Percentiles rank a stretch among this genome's conserved stretches.
These are phyloP conservation scores for Solanum hybrid DNA, from an alignment of 305 asterid species.

Conservation along the genomic window DNA sequence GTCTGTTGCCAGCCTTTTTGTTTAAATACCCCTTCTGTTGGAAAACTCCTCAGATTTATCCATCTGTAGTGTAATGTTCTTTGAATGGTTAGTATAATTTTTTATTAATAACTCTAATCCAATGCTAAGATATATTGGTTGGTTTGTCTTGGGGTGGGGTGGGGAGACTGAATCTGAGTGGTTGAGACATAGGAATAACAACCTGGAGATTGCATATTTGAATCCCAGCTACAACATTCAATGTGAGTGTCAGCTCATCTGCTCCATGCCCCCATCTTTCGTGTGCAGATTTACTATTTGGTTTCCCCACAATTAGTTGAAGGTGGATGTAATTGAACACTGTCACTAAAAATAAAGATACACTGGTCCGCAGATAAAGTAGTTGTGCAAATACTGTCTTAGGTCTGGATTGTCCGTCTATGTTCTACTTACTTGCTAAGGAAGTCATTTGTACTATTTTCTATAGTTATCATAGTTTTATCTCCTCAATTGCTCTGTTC, in stretches of 20 bases:
- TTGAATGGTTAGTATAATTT: neutral
- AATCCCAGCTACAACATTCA: neutral
- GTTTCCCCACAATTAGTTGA: neutral
- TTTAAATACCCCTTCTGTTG: neutral
- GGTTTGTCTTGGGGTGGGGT: neutral
- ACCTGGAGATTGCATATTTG: neutral
- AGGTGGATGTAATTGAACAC: neutral
- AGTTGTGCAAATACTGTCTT: neutral
- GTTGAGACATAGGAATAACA: neutral
- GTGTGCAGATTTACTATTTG: neutral
- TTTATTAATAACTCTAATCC: neutral
- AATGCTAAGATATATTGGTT: neutral
- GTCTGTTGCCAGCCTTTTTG: neutral
- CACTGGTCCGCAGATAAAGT: neutral
- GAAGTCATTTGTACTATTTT: neutral
- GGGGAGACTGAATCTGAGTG: neutral
- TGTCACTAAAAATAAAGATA: neutral
- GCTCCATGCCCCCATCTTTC: neutral
- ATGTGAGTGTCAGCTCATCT: neutral
- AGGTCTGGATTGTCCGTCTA: neutral
- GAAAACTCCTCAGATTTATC: neutral
- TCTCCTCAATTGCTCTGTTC: constrained; percentile 1
- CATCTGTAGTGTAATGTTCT: neutral
- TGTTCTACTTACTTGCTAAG: neutral
- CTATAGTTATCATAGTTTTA: neutral